A percentile compares a stretch with the other conserved stretches of the same genome.
phyloP scores from a whole-genome alignment of 2,329 filamentous ascomycete species.

The Cryphonectria nitschkei region DNA sequence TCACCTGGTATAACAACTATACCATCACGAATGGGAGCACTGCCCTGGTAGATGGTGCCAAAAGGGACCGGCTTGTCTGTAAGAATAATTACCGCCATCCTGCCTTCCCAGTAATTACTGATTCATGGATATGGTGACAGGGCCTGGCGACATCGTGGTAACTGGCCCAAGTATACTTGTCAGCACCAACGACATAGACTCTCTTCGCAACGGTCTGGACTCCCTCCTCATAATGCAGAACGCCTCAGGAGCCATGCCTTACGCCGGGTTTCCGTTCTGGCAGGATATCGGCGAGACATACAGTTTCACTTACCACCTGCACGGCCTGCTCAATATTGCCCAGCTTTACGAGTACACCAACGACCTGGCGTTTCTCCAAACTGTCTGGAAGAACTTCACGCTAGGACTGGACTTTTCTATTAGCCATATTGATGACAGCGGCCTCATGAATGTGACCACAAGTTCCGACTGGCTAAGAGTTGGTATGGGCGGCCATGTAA shows the following conservation, averaged over 20 bases:
- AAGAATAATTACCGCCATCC: not conserved
- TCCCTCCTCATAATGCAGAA: slow-evolving; percentile 51
- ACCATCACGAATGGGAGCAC: slow-evolving; percentile 37
- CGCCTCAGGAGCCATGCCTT: slow-evolving; percentile 43
- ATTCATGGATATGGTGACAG: slow-evolving; percentile 34
- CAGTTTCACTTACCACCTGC: slow-evolving; percentile 61
- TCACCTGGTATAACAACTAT: slow-evolving; percentile 33
- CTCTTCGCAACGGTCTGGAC: slow-evolving; percentile 53
- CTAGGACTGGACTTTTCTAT: slow-evolving; percentile 48
- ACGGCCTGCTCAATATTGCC: slow-evolving; percentile 60
- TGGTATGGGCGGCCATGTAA: slow-evolving; percentile 48
- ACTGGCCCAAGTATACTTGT: slow-evolving; percentile 57
- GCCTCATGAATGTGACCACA: slow-evolving; percentile 53
- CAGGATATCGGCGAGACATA: slow-evolving; percentile 23
- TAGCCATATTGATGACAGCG: slow-evolving; percentile 40
- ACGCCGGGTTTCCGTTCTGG: slow-evolving; percentile 49
- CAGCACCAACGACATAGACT: slow-evolving; percentile 57
- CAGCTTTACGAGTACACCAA: slow-evolving; percentile 61
- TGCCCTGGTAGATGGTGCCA: slow-evolving; percentile 47
- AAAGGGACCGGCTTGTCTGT: slow-evolving; percentile 52
- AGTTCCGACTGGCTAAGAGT: slow-evolving; percentile 54
- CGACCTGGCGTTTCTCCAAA: slow-evolving; percentile 50
- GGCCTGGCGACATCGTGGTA: slow-evolving; percentile 65
- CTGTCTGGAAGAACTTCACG: slow-evolving; percentile 53
- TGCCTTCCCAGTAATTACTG: too few species aligned